Evolutionary conservation across 225 moss, liverwort and hornwort genomes (phyloP).

Genomic region (Pleurozium schreberi): DNA sequence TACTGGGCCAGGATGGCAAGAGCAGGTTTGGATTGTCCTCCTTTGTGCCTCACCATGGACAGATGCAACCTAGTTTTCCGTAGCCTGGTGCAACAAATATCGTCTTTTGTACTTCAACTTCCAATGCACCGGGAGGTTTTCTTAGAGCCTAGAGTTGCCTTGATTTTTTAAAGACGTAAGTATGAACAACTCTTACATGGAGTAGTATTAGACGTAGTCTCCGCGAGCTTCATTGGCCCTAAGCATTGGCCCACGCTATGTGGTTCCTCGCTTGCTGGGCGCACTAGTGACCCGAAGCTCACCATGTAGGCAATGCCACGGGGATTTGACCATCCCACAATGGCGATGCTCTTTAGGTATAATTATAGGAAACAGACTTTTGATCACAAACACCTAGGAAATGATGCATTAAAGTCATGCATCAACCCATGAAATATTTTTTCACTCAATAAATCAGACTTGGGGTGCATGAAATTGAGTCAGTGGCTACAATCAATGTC

Average conservation of each 20-base stretch:
- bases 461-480: too few relatives aligned
- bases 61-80: rapidly evolving
- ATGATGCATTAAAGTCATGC: too few relatives aligned
- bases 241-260: too few relatives aligned
- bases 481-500: too few relatives aligned
- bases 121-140: rapidly evolving
- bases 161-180: neutral
- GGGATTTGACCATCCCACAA: neutral
- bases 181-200: too few relatives aligned
- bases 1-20: rapidly evolving
- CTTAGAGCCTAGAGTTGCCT: rapidly evolving
- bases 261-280: rapidly evolving
- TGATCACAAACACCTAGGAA: too few relatives aligned
- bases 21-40: rapidly evolving
- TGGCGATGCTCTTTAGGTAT: neutral
- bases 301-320: too few relatives aligned
- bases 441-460: too few relatives aligned
- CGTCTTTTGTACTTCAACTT: rapidly evolving
- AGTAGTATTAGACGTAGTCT: too few relatives aligned
- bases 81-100: rapidly evolving
- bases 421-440: too few relatives aligned
- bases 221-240: too few relatives aligned
- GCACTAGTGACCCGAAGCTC: rapidly evolving
- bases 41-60: neutral
- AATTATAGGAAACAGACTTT: too few relatives aligned